Evolutionary conservation across 805 yeast genomes (phyloP), one percentile per base, ranked within the genome.

Genomic region (Hanseniaspora lindneri): DNA sequence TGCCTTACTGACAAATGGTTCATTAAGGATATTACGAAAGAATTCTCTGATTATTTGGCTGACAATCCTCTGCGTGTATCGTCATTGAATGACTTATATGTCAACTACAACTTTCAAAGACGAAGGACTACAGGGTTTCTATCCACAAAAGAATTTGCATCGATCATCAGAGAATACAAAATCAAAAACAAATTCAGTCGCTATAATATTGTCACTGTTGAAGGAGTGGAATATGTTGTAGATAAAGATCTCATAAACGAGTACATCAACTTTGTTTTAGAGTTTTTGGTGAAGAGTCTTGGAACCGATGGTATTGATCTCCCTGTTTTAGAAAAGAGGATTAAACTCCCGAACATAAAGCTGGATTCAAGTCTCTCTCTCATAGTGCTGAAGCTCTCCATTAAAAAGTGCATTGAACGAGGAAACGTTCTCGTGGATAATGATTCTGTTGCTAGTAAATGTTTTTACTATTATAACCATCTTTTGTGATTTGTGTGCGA

Each of bases 81-180:
- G 19, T 24, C 36, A 27, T n/a, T 43, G 16, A 43, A 43, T 28
- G 47, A 35, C 21, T 21, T 43, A 1, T 43, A 19, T 20, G 21
- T 19, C 13, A 27, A 17, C 2, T 43, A 43, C 21, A 43, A 43
- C 21, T 20, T 35, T 2, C 3, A 6, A 10, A 20, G 14, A 21
- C 20, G 39, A 21, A 35, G 11, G n/a, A 6, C 25, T 6, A 16
- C 21, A 13, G 39, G 39, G 4, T 35, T 35, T 13, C 11, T 35
- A 11, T 35, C 39, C 9, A 19, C 27, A 4, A 16, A 23, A 24
- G 41, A 37, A 24, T 37, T 37, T 24, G 16, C n/a, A 13, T 8
- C 6, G 20, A 14, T 36, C 13, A 21, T 36, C 4, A 23, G 14
- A 4, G 28, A 36, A 11, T 24, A 37, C 17, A 37, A 24, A 24